Evolutionary conservation across 208 protist genomes (phyloP).

Genomic region (Leishmania amazonensis): DNA sequence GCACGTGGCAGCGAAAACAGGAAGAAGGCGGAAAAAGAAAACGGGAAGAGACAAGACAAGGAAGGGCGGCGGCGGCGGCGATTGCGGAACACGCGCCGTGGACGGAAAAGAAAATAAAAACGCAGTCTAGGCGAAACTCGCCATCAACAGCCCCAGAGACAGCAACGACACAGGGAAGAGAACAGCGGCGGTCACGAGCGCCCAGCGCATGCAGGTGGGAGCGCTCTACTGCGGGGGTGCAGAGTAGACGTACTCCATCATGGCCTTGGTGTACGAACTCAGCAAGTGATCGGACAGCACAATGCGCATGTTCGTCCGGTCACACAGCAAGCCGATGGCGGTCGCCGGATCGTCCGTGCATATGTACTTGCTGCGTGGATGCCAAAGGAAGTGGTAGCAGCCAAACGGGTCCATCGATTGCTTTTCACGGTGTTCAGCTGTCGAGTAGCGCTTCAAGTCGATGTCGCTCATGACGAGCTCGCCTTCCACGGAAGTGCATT

Average conservation of each 20-base stretch:
- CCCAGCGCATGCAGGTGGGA: neutral
- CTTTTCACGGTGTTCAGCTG: constrained; percentile 24
- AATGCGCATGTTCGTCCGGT: constrained; percentile 36
- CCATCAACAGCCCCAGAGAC: neutral
- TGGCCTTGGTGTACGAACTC: constrained; percentile 30
- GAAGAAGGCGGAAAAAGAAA: neutral
- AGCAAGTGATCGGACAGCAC: constrained; percentile 41
- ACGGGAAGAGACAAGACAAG: neutral
- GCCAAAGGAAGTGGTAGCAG: constrained; percentile 45
- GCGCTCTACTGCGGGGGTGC: neutral
- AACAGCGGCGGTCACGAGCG: neutral
- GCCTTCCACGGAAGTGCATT: neutral
- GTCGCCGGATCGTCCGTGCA: constrained; percentile 28
- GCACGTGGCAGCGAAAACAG: neutral
- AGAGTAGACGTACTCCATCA: constrained; percentile 43
- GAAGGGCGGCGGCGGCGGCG: neutral
- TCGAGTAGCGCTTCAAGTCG: constrained; percentile 21
- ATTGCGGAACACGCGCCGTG: neutral
- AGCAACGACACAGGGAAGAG: neutral
- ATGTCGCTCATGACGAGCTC: constrained; percentile 1
- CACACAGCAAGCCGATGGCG: constrained; percentile 32
- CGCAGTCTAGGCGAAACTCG: neutral
- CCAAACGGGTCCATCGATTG: constrained; percentile 38
- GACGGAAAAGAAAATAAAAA: neutral
- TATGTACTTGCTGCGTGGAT: constrained; percentile 25